Evolutionary conservation across 2,329 filamentous ascomycete species (phyloP).

Genomic region (Fusarium goolgardi): DNA sequence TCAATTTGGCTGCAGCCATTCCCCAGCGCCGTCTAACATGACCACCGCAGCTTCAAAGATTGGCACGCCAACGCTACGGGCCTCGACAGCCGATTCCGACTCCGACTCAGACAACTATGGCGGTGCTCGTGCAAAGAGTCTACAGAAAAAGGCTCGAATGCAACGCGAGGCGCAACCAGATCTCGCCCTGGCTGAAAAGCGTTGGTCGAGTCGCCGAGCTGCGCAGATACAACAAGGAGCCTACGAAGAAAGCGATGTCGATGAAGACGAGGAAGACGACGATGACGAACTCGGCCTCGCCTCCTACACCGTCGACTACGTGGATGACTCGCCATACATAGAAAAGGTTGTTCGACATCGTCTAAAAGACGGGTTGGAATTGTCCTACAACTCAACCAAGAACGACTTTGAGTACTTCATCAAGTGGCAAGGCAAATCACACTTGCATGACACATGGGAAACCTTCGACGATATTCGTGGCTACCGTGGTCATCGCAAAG

Average conservation of each 20-base stretch:
- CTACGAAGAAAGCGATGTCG: constrained; percentile 75
- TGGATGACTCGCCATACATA: constrained; percentile 86
- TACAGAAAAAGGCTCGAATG: constrained; percentile 81
- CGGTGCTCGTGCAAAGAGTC: constrained; percentile 74
- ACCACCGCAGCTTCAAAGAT: constrained; percentile 66
- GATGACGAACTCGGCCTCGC: constrained; percentile 70
- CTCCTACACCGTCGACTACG: constrained; percentile 75
- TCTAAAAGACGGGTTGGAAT: constrained; percentile 73
- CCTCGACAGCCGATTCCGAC: constrained; percentile 70
- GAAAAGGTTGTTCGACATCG: constrained; percentile 92
- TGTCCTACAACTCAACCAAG: constrained; percentile 66
- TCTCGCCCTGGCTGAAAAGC: constrained; percentile 79
- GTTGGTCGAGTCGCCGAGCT: constrained; percentile 89
- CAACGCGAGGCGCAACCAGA: constrained; percentile 75
- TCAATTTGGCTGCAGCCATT: not conserved
- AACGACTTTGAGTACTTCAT: constrained; percentile 92
- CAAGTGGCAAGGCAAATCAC: constrained; percentile 97
- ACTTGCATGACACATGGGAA: constrained; percentile 97
- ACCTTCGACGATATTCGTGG: constrained; percentile 77
- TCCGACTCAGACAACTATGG: constrained; percentile 84
- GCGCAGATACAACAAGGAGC: constrained; percentile 74
- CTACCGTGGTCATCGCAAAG: constrained; percentile 85
- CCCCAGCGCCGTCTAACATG: constrained; percentile 31
- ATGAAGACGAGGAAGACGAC: constrained; percentile 73
- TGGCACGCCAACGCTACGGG: constrained; percentile 65